These are phyloP conservation scores for Geum urbanum DNA, from an alignment of 306 rosid genomes.

Conservation along the genomic window DNA sequence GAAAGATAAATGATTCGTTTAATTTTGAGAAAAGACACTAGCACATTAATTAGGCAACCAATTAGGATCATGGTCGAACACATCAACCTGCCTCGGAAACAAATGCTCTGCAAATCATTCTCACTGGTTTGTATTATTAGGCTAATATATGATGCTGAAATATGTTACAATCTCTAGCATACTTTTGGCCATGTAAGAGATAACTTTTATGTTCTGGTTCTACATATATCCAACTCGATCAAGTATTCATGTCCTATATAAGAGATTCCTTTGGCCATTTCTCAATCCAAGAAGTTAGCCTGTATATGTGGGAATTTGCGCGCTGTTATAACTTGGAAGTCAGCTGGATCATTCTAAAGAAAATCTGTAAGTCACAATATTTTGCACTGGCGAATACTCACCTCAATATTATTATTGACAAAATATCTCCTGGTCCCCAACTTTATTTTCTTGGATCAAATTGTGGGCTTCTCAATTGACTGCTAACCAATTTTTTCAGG, in stretches of 20 bases:
- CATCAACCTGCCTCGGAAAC: neutral
- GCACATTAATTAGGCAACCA: too few species aligned
- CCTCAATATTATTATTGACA: slow-evolving; percentile 30
- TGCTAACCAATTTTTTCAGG: slow-evolving; percentile 21
- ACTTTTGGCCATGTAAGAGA: too few species aligned
- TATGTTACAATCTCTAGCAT: neutral
- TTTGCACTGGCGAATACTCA: slow-evolving; percentile 15
- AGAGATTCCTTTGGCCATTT: slow-evolving; percentile 16
- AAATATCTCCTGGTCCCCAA: slow-evolving; percentile 32
- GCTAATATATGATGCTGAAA: neutral
- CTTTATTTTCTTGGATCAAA: slow-evolving; percentile 27
- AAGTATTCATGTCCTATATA: slow-evolving; percentile 12
- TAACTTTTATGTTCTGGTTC: too few species aligned
- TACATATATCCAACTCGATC: slow-evolving; percentile 1
- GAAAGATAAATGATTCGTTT: neutral
- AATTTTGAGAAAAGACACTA: neutral
- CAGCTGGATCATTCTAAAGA: slow-evolving; percentile 29
- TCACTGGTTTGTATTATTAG: too few species aligned
- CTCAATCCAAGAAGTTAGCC: slow-evolving; percentile 13
- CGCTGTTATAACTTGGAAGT: slow-evolving; percentile 18
- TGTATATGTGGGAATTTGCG: too few species aligned
- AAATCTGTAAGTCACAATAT: slow-evolving; percentile 20
- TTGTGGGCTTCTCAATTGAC: slow-evolving; percentile 23
- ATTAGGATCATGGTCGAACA: neutral
- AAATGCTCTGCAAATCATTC: too few species aligned